Evolutionary conservation across 1,284 basidiomycete genomes (phyloP), one percentile per base, ranked within the genome.

Genomic region (Golubevia sp.): DNA sequence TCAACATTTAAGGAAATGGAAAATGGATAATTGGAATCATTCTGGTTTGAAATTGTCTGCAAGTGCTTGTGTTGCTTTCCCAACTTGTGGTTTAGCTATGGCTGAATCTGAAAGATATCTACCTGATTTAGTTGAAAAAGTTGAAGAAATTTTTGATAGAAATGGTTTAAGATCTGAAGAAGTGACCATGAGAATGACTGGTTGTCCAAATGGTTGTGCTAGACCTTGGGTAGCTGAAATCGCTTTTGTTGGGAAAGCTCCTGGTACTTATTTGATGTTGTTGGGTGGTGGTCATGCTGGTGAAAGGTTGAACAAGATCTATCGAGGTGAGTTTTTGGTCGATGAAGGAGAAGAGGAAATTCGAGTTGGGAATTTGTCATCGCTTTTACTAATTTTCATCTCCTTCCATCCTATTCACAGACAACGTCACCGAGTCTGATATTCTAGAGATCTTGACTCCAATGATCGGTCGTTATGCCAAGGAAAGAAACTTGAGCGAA

Each of bases 221-320:
- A 30, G 95, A 66, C 95, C 96, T n/a, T 98, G 96, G 86, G 86
- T 96, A 61, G 96, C 86, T 87, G 95, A 99, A 87, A 88, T 98
- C 48, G 95, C 93, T 0, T 97, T 99, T 76, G 91, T 99, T 55
- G 96, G 96, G 58, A 99, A 98, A 86, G 95, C 96, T 0, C 93
- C 92, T 0, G 95, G 94, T 20, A 89, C 90, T 50, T 99, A 99
- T 84, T 85, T 91, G 55, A 97, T 99, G 95, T 88, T 98, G 52
- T 90, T 99, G 24, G 96, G 97, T 62, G 97, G 96, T 66, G 94
- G 93, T 6, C 96, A 94, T 86, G 88, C 93, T 71, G 97, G 96
- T 54, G 91, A 96, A 82, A 88, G 97, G 34, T 86, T 97, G 72
- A 95, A 94, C 87, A 98, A 97, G 86, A 92, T 94, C 63, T 95